Evolutionary conservation across 2,329 filamentous ascomycete genomes (phyloP).

Genomic region (Aspergillus hortae): DNA sequence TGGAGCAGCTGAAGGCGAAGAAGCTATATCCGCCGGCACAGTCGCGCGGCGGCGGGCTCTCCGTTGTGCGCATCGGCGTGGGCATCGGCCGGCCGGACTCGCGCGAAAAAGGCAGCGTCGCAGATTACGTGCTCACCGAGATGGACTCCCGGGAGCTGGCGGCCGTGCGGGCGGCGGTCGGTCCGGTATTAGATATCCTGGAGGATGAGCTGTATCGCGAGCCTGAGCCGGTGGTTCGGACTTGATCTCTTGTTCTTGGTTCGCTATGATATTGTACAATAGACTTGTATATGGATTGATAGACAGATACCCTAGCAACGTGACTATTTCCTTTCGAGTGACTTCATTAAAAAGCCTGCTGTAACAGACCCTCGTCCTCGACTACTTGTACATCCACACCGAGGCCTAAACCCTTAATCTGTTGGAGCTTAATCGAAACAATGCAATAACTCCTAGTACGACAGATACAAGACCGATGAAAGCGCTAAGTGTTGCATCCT

Average conservation of each 20-base stretch:
- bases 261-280: background rate
- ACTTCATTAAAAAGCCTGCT: background rate
- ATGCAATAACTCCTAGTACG: background rate
- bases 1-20: conserved; percentile 49
- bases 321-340: background rate
- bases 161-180: conserved; percentile 47
- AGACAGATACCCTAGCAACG: conserved; percentile 2
- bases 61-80: conserved; percentile 64
- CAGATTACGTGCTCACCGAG: conserved; percentile 71
- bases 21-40: conserved; percentile 27
- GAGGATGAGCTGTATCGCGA: conserved; percentile 45
- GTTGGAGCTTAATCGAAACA: background rate
- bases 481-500: background rate
- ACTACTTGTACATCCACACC: background rate
- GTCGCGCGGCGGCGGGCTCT: conserved; percentile 26
- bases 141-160: conserved; percentile 55
- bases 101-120: conserved; percentile 65
- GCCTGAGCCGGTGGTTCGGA: conserved; percentile 9
- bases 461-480: background rate
- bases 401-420: background rate
- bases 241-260: background rate
- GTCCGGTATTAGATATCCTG: conserved; percentile 52
- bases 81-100: conserved; percentile 81
- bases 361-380: background rate
- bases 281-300: background rate